Base-by-base conservation (phyloP, 441 rosid genomes). In the Cnidoscolus chayamansa region DNA sequence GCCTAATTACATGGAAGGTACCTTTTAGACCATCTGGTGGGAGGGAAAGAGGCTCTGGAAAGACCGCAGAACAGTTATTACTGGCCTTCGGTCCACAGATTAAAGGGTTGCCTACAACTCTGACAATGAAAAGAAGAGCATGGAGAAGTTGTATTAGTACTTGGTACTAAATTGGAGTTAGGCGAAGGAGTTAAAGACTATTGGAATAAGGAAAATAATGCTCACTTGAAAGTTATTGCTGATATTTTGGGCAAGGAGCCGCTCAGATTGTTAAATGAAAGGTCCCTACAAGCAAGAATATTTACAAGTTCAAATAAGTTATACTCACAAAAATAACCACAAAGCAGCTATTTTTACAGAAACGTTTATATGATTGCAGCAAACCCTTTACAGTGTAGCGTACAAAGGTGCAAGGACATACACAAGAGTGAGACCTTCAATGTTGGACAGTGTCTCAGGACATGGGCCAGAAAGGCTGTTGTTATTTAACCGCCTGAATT, bases 161-260 rank as follows among this genome's bases (percentile, higher is more conserved):
- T 70, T 17, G 63, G 64, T 4, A 13, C 54, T 32, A 65, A 63
- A 74, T 37, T 60, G 66, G 13, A 19, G 9, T 32, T 19, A 6
- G 25, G 16, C n/a, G 3, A 67, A 10, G 20, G 20, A 37, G 61
- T 50, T 19, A 73, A 70, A 47, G 53, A 66, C 8, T 37, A 32
- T 11, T n/a, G 48, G n/a, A 11, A 66, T 7, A 68, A 63, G 49
- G 32, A 66, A 54, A 58, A 74, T 25, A 77, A 57, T 55, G 67
- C 89, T 86, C 81, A 93, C 98, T 87, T 93, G 85, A 93, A 89
- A 40, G 95, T 91, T 82, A 94, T 87, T 58, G 96, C 88, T 50
- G 91, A 88, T 79, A 91, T 81, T 84, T 87, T 93, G 45, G 98
- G 97, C 77, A 90, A 70, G 32, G 93, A 79, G 72, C 98, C 97